Evolutionary conservation across 2,329 filamentous ascomycete genomes (phyloP).

Genomic region (Aspergillus ibericus): DNA sequence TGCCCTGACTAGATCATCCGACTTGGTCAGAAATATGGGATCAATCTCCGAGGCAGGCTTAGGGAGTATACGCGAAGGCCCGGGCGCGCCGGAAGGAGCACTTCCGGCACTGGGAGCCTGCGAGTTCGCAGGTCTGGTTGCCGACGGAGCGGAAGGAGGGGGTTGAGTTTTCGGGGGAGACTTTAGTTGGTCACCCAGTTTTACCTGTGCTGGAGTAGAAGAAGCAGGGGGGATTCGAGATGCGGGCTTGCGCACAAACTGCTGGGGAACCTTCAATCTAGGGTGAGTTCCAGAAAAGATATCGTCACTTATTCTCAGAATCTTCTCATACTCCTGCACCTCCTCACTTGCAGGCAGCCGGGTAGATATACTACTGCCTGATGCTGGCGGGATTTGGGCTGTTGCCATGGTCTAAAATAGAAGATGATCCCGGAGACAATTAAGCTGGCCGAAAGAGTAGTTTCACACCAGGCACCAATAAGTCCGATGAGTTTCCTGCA

Average conservation of each 20-base stretch:
- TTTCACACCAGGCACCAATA: neutral
- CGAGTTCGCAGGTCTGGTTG: conserved; percentile 21
- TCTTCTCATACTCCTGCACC: conserved; percentile 72
- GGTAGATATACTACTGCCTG: conserved; percentile 25
- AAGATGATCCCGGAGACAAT: conserved; percentile 3
- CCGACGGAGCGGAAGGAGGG: conserved; percentile 16
- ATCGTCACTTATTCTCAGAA: conserved; percentile 76
- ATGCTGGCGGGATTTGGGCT: conserved; percentile 32
- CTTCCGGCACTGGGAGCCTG: conserved; percentile 21
- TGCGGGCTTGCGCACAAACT: conserved; percentile 48
- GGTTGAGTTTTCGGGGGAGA: conserved; percentile 18
- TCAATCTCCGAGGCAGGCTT: conserved; percentile 69
- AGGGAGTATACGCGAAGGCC: conserved; percentile 40
- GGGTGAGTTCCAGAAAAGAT: conserved; percentile 72
- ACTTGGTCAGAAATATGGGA: conserved; percentile 81
- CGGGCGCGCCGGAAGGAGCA: conserved; percentile 22
- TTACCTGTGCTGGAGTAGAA: conserved; percentile 29
- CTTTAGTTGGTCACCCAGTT: conserved; percentile 20
- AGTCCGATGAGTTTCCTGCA: conserved; percentile 9
- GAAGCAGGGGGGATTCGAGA: conserved; percentile 33
- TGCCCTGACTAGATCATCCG: conserved; percentile 77
- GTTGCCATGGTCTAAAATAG: conserved; percentile 31
- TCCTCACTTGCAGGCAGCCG: conserved; percentile 51
- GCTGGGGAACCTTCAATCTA: conserved; percentile 58
- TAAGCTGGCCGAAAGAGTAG: neutral